Evolutionary conservation across 1,284 basidiomycete species (phyloP), one percentile per base, ranked within the genome.

Genomic region (Ceraceosorus bombacis): DNA sequence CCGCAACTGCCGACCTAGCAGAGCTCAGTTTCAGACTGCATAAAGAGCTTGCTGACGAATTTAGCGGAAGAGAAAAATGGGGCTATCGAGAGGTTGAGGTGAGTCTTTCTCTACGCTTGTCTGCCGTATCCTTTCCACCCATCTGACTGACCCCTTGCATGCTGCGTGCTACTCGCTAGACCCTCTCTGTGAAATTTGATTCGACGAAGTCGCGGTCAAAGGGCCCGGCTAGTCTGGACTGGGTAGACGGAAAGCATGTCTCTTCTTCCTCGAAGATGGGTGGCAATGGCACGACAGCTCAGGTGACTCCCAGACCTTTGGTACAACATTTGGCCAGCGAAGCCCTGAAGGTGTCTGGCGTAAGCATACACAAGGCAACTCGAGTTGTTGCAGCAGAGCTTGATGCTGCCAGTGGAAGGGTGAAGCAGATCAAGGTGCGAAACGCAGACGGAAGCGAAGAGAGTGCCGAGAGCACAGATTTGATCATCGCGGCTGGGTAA

Each of bases 21-120:
- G 80, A 83, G 49, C 81, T 93, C 51, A 90, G 89, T 5, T 95
- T 88, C 75, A 73, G 81, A 6, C 85, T 95, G 67, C 91, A 95
- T 76, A 82, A 85, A 64, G 82, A 83, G 51, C 83, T 96, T 7
- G 88, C 91, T 0, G 78, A 85, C 56, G 82, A 87, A 69, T 85
- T 88, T 75, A 63, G 63, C 27, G 91, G 92, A 0, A 43, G 46
- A 8, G 81, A 85, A 51, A 81, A 85, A 36, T 95, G 90, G 90
- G 90, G 90, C 0, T 95, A 89, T 83, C 81, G 92, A 80, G 84
- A 78, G 82, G 79, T 83, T 7, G 81, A 82, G 60, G 60, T 54
- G 41, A n/a, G 53, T 62, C n/a, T 4, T 5, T 10, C 50, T 81
- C 81, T 8, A 63, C 68, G 17, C 62, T 61, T 36, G 46, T 72